Percentiles rank a stretch among this genome's conserved stretches.
Conservation (phyloP, 2,329 filamentous ascomycete genomes). For the Madurella mycetomatis region DNA sequence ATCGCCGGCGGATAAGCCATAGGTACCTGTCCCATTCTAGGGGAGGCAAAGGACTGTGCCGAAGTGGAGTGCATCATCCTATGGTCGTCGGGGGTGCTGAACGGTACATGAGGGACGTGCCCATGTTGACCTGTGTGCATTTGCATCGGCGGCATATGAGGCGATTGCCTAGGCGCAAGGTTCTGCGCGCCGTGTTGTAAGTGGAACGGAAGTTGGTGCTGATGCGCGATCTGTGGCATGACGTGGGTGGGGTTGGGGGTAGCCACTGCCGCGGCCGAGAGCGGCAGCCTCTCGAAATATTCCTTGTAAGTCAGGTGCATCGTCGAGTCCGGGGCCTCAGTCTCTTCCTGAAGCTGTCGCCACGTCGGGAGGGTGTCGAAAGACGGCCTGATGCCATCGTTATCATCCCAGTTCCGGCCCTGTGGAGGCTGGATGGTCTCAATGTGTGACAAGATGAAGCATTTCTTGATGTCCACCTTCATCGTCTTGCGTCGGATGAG, state of each 20-base stretch:
- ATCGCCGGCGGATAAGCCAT: constrained; percentile 66
- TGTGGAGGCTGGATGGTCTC: constrained; percentile 50
- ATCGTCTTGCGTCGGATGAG: constrained; percentile 68
- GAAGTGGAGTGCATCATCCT: constrained; percentile 86
- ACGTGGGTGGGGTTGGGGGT: constrained; percentile 67
- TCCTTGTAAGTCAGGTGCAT: constrained; percentile 68
- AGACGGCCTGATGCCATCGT: constrained; percentile 77
- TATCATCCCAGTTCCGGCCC: constrained; percentile 63
- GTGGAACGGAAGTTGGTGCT: constrained; percentile 79
- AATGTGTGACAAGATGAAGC: constrained; percentile 50
- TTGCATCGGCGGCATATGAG: constrained; percentile 73
- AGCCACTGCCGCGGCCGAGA: constrained; percentile 53
- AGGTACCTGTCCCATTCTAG: constrained; percentile 66
- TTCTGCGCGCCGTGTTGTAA: constrained; percentile 69
- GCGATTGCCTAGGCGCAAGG: constrained; percentile 63
- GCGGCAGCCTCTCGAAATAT: constrained; percentile 68
- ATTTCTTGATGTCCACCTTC: constrained; percentile 67
- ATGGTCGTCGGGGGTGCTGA: constrained; percentile 74
- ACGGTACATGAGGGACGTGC: constrained; percentile 60
- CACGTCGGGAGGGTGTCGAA: constrained; percentile 84
- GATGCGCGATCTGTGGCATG: constrained; percentile 70
- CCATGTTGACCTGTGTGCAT: constrained; percentile 69
- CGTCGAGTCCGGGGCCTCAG: constrained; percentile 62
- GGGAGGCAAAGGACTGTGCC: constrained; percentile 79
- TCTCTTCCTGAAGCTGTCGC: constrained; percentile 65